These are phyloP conservation scores for Mycena galericulata DNA, from an alignment of 768 basidiomycete genomes.

Conservation along the genomic window DNA sequence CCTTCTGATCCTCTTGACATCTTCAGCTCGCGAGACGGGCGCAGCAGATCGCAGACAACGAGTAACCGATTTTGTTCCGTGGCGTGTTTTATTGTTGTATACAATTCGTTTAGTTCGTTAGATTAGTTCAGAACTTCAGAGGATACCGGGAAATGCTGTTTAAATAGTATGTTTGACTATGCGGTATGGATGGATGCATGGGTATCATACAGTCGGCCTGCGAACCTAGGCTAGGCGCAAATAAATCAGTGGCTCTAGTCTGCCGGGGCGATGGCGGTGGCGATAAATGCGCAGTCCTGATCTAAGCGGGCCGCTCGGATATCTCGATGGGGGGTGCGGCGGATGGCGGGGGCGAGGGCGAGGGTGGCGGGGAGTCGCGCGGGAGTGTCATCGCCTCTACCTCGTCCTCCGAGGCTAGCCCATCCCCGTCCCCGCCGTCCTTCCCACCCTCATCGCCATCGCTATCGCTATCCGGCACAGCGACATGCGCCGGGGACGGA, in stretches of 20 bases:
- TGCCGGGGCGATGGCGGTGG: no score
- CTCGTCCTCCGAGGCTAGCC: constrained; percentile 52
- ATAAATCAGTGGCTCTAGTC: constrained; percentile 23
- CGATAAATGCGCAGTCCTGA: no score
- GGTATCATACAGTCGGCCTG: constrained; percentile 16
- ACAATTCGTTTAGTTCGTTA: constrained; percentile 24
- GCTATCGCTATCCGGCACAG: constrained; percentile 38
- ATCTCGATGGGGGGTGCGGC: constrained; percentile 55
- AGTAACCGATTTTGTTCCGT: constrained; percentile 37
- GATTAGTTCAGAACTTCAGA: not conserved
- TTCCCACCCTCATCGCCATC: no score
- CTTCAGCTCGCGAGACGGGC: constrained; percentile 83
- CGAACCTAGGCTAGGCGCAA: not conserved
- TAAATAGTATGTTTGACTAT: constrained; percentile 12
- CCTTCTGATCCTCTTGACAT: constrained; percentile 1
- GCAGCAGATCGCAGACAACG: constrained; percentile 68
- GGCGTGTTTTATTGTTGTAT: constrained; percentile 27
- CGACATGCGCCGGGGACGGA: constrained; percentile 38
- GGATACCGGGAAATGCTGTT: constrained; percentile 28
- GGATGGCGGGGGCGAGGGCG: constrained; percentile 39
- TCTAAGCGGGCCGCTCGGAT: no score
- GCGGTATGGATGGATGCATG: constrained; percentile 29
- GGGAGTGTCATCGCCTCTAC: constrained; percentile 54
- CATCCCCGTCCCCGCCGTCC: constrained; percentile 16
- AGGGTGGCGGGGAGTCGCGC: constrained; percentile 38